Evolutionary conservation across 129 eudicot species (phyloP).

Genomic region (Chrysanthemum lavandulifolium): DNA sequence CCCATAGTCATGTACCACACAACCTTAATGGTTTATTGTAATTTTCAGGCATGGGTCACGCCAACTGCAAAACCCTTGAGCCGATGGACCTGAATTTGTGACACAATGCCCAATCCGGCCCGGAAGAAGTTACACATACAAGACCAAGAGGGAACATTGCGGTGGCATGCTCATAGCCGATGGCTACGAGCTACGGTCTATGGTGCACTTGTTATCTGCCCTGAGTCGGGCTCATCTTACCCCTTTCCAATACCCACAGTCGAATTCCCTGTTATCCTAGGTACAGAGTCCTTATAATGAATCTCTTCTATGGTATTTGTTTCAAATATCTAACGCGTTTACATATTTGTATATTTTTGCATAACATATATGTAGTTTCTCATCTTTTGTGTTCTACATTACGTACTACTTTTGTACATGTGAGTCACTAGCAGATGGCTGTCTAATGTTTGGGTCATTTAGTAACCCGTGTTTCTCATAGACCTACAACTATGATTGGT

Average conservation of each 20-base stretch:
- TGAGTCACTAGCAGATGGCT: too few species aligned
- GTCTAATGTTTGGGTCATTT: not conserved
- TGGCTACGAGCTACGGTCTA: conserved; percentile 81
- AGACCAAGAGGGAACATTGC: conserved; percentile 73
- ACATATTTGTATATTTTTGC: too few species aligned
- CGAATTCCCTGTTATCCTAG: conserved; percentile 57
- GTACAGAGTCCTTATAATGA: conserved; percentile 34
- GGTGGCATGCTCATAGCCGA: conserved; percentile 87
- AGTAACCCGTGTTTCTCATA: not conserved
- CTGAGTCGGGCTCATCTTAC: conserved; percentile 46
- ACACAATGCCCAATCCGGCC: conserved; percentile 81
- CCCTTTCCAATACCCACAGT: conserved; percentile 64
- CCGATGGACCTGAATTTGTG: conserved; percentile 74
- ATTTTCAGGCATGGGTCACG: conserved; percentile 73
- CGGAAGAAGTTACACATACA: conserved; percentile 62
- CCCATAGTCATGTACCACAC: not conserved
- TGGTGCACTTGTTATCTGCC: conserved; percentile 64
- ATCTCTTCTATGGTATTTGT: too few species aligned
- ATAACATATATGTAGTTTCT: too few species aligned
- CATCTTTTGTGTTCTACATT: too few species aligned
- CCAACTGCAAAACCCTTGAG: conserved; percentile 73
- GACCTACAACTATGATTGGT: too few species aligned
- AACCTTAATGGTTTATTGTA: not conserved
- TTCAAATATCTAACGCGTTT: too few species aligned
- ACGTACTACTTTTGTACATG: too few species aligned